These are phyloP conservation scores for Cryphonectria carpinicola DNA, from an alignment of 2,329 filamentous ascomycete genomes.

Conservation along the genomic window DNA sequence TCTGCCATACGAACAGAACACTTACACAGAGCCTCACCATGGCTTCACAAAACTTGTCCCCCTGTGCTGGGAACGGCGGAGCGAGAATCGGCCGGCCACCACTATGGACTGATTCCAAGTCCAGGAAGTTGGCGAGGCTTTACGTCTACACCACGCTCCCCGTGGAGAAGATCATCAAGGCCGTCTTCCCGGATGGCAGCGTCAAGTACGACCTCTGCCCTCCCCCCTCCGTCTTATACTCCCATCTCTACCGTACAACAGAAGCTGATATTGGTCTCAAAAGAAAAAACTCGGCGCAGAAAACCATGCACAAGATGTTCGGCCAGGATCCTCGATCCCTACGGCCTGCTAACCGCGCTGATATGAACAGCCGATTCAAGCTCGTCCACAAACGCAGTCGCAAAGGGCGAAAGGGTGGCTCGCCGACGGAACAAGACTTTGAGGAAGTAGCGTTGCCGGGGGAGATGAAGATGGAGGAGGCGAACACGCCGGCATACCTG, in stretches of 20 bases:
- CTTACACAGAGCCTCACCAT: constrained; percentile 24
- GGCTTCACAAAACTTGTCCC: constrained; percentile 13
- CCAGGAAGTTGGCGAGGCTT: constrained; percentile 57
- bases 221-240: neutral
- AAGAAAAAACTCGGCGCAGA: constrained; percentile 62
- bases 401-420: constrained; percentile 33
- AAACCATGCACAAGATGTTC: constrained; percentile 59
- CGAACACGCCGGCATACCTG: constrained; percentile 22
- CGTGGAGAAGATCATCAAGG: constrained; percentile 55
- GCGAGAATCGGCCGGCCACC: constrained; percentile 55
- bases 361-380: constrained; percentile 56
- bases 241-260: neutral
- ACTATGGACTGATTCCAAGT: constrained; percentile 57
- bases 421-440: constrained; percentile 25
- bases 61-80: constrained; percentile 22
- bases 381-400: constrained; percentile 41
- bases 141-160: constrained; percentile 61
- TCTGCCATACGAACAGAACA: constrained; percentile 2
- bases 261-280: constrained; percentile 35
- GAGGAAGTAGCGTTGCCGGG: neutral
- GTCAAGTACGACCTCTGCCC: constrained; percentile 41
- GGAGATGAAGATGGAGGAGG: constrained; percentile 22
- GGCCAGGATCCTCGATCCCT: constrained; percentile 64
- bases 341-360: constrained; percentile 53
- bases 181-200: constrained; percentile 44